Evolutionary conservation across 2,329 filamentous ascomycete species (phyloP).

Genomic region (Penicillium sp.): DNA sequence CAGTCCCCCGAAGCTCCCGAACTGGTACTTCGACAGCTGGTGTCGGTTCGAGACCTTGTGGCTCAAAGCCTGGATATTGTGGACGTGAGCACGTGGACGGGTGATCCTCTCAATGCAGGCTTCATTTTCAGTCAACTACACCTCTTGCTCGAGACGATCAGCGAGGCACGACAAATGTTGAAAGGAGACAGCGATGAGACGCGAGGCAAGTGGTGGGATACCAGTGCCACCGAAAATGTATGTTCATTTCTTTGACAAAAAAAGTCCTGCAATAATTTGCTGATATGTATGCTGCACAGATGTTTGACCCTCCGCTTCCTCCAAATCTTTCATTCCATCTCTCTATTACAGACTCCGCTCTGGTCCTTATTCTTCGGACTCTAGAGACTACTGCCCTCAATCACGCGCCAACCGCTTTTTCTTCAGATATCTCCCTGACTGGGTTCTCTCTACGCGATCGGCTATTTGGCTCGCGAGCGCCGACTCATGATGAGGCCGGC

Average conservation of each 20-base stretch:
- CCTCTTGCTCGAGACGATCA: constrained; percentile 59
- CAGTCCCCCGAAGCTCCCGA: constrained; percentile 54
- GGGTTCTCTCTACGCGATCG: constrained; percentile 59
- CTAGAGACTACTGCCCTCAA: constrained; percentile 62
- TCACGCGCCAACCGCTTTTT: constrained; percentile 65
- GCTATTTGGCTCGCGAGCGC: constrained; percentile 50
- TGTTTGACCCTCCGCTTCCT: constrained; percentile 63
- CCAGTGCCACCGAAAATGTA: constrained; percentile 58
- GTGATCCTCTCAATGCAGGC: constrained; percentile 58
- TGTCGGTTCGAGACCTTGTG: constrained; percentile 70
- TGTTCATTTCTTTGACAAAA: constrained; percentile 22
- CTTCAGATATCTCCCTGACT: constrained; percentile 61
- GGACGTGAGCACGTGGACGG: constrained; percentile 70
- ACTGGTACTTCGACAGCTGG: constrained; percentile 67
- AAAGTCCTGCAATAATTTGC: constrained; percentile 4
- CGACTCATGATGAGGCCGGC: constrained; percentile 78
- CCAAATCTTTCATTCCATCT: constrained; percentile 70
- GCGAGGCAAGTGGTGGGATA: constrained; percentile 56
- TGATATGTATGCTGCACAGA: constrained; percentile 28
- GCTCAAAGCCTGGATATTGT: constrained; percentile 82
- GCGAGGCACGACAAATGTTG: constrained; percentile 58
- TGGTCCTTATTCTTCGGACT: constrained; percentile 68
- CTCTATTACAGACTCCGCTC: constrained; percentile 65
- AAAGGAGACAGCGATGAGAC: constrained; percentile 54
- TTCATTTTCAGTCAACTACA: constrained; percentile 60